These are phyloP conservation scores for Paratinospora sagittata DNA, from an alignment of 164 flowering plant species.

Conservation along the genomic window DNA sequence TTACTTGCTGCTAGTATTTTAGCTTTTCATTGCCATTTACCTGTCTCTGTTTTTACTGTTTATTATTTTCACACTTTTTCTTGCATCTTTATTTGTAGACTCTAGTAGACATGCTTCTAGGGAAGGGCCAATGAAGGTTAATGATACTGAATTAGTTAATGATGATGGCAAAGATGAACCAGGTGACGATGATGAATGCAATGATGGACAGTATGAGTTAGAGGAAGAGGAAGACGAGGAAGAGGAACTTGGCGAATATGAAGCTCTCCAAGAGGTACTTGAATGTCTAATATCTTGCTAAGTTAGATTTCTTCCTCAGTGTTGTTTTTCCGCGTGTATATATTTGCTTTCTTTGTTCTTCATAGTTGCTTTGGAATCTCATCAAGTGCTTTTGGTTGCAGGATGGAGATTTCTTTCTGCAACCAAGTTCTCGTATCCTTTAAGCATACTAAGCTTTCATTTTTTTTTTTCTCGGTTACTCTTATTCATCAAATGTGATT, in stretches of 20 bases:
- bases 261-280: conserved; percentile 31
- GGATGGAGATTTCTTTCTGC: conserved; percentile 37
- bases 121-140: background rate
- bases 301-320: background rate
- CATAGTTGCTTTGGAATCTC: background rate
- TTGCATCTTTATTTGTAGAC: conserved; percentile 7
- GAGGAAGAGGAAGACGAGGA: conserved; percentile 44
- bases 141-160: conserved; percentile 19
- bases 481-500: background rate
- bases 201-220: conserved; percentile 37
- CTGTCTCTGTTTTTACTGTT: background rate
- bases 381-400: conserved; percentile 22
- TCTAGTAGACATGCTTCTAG: conserved; percentile 10
- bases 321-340: background rate
- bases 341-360: background rate
- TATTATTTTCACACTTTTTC: background rate
- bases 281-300: background rate
- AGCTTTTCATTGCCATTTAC: background rate
- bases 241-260: conserved; percentile 50
- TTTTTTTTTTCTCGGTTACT: background rate
- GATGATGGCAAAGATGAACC: conserved; percentile 40
- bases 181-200: conserved; percentile 28
- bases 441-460: background rate
- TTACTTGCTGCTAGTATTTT: background rate
- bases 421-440: conserved; percentile 55